Evolutionary conservation across 2,329 filamentous ascomycete genomes (phyloP).

Genomic region (Aspergillus oerlinghausenensis): DNA sequence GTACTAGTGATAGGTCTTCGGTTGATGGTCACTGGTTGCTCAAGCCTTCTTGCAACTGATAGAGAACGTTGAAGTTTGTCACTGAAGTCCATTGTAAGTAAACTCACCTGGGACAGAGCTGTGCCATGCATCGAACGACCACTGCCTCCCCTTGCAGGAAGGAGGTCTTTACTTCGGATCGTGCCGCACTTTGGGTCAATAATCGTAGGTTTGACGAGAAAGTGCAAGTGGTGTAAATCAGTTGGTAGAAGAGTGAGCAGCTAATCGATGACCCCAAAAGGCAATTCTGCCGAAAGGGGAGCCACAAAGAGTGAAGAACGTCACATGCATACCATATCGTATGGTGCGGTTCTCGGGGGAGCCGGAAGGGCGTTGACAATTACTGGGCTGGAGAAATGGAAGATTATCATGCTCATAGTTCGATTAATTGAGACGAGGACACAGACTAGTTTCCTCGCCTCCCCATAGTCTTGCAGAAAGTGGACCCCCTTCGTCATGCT

Average conservation of each 20-base stretch:
- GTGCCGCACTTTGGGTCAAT: too few relatives aligned
- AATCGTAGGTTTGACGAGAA: too few relatives aligned
- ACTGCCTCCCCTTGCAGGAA: too few relatives aligned
- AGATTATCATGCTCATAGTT: background rate
- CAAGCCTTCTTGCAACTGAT: background rate
- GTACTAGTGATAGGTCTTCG: background rate
- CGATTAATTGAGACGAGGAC: background rate
- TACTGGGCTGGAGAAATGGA: background rate
- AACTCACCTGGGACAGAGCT: too few relatives aligned
- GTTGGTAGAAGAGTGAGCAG: too few relatives aligned
- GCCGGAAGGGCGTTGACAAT: background rate
- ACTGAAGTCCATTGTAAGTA: too few relatives aligned
- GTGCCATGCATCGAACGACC: too few relatives aligned
- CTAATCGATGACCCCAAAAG: background rate
- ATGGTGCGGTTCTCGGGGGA: background rate
- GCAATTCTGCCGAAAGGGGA: background rate
- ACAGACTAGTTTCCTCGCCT: background rate
- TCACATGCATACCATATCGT: background rate
- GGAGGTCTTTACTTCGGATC: too few relatives aligned
- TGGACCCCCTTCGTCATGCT: background rate
- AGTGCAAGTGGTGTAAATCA: too few relatives aligned
- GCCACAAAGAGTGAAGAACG: background rate
- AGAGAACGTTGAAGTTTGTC: background rate
- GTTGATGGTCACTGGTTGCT: background rate
- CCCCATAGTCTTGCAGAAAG: background rate